Conservation (phyloP, 176 grass and related monocot genomes). For the Tuctoria greenei region DNA sequence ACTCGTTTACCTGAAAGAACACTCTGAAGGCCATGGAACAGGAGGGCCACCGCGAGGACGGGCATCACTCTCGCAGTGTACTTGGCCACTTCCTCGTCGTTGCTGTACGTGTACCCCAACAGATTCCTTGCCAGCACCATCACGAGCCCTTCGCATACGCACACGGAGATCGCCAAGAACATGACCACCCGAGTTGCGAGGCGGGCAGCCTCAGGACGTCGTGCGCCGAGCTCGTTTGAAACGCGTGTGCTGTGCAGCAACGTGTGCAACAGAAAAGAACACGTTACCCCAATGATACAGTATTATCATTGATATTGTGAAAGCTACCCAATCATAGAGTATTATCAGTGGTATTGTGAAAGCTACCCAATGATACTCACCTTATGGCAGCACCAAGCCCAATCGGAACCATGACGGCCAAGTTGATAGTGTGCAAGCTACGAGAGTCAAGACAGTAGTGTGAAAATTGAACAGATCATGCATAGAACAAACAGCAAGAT, state of each 20-base stretch:
- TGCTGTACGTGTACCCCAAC: constrained; percentile 55
- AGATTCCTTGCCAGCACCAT: constrained; percentile 36
- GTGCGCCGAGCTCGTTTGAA: constrained; percentile 63
- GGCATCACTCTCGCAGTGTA: constrained; percentile 45
- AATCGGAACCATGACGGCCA: constrained; percentile 44
- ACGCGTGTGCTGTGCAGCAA: constrained; percentile 40
- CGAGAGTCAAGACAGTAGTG: background rate
- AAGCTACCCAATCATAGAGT: too few relatives aligned
- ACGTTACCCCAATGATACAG: too few relatives aligned
- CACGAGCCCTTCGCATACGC: constrained; percentile 26
- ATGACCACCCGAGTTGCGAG: constrained; percentile 33
- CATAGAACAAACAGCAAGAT: background rate
- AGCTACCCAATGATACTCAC: too few relatives aligned
- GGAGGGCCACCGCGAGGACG: constrained; percentile 41
- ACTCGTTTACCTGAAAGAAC: constrained; percentile 70
- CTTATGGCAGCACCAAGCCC: constrained; percentile 54
- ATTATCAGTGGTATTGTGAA: too few relatives aligned
- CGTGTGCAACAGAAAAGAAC: too few relatives aligned
- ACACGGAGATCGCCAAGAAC: constrained; percentile 19
- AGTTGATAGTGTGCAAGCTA: constrained; percentile 39
- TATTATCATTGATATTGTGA: too few relatives aligned
- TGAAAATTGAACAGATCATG: too few relatives aligned
- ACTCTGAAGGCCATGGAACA: constrained; percentile 48
- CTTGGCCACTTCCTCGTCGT: constrained; percentile 39
- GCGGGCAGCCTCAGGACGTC: constrained; percentile 15